Conservation (phyloP, 208 protist species). For the Crithidia fasciculata region DNA sequence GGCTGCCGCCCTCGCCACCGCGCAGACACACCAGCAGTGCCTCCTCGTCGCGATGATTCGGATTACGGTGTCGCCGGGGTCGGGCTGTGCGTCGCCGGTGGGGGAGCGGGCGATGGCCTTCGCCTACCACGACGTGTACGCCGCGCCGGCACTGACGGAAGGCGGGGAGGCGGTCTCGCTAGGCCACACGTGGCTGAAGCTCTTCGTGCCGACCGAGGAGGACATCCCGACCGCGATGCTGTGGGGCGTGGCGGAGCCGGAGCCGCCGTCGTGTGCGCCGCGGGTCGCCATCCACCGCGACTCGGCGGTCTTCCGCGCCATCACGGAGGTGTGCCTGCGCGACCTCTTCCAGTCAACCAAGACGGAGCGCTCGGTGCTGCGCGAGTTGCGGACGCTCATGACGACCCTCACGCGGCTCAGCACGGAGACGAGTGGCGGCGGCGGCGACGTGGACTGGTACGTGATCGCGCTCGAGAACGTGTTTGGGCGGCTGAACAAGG, state of each 20-base stretch:
- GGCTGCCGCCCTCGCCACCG: constrained; percentile 11
- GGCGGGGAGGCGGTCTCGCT: constrained; percentile 71
- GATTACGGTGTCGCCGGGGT: constrained; percentile 21
- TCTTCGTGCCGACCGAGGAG: constrained; percentile 39
- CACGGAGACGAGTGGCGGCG: background rate
- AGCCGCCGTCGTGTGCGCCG: background rate
- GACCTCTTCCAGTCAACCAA: constrained; percentile 51
- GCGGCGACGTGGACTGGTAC: constrained; percentile 31
- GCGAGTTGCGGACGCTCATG: constrained; percentile 58
- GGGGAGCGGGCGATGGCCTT: constrained; percentile 49
- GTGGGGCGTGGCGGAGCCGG: constrained; percentile 12
- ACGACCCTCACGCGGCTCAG: constrained; percentile 26
- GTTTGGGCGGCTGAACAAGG: constrained; percentile 36
- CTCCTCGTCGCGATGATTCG: constrained; percentile 57
- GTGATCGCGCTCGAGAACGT: constrained; percentile 26
- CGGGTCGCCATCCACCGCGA: constrained; percentile 8
- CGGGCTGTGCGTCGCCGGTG: background rate
- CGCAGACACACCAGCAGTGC: constrained; percentile 79
- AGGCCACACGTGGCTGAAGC: constrained; percentile 74
- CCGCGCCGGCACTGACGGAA: constrained; percentile 74
- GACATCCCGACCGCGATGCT: constrained; percentile 33
- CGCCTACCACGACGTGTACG: constrained; percentile 59
- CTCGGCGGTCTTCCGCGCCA: constrained; percentile 19
- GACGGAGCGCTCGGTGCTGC: constrained; percentile 61
- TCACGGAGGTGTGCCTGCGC: constrained; percentile 29